Conservation (phyloP, 2,329 filamentous ascomycete species). For the Alternaria ethzedia region DNA sequence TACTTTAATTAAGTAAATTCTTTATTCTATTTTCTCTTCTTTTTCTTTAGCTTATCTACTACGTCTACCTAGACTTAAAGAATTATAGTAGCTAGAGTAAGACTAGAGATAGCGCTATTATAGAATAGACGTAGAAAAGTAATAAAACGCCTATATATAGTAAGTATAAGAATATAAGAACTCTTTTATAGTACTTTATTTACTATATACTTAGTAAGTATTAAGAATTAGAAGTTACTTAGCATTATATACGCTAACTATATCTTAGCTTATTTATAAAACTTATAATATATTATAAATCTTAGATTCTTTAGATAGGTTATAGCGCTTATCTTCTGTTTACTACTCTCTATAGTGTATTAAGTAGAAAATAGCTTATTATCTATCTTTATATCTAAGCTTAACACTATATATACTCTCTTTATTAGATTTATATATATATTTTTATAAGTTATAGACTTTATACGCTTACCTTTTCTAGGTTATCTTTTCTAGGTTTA, state of each 20-base stretch:
- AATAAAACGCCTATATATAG: neutral
- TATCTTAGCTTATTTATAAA: no score
- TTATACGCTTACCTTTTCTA: neutral
- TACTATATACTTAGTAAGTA: neutral
- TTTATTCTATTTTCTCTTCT: neutral
- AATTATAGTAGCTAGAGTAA: neutral
- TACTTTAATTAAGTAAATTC: neutral
- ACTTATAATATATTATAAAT: neutral
- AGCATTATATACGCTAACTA: no score
- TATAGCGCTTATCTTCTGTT: neutral
- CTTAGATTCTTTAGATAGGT: neutral
- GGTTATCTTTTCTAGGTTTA: neutral
- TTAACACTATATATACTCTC: neutral
- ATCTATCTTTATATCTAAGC: neutral
- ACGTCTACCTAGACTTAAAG: neutral
- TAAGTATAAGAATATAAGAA: neutral
- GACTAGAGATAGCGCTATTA: neutral
- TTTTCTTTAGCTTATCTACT: neutral
- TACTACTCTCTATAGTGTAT: neutral
- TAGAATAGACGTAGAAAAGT: no score
- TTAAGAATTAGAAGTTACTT: neutral
- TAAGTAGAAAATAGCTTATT: neutral
- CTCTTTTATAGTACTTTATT: neutral
- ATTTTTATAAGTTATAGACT: neutral
- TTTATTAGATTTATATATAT: neutral